Conservation (phyloP, 2,329 filamentous ascomycete species). For the Coniochaeta prunicola region DNA sequence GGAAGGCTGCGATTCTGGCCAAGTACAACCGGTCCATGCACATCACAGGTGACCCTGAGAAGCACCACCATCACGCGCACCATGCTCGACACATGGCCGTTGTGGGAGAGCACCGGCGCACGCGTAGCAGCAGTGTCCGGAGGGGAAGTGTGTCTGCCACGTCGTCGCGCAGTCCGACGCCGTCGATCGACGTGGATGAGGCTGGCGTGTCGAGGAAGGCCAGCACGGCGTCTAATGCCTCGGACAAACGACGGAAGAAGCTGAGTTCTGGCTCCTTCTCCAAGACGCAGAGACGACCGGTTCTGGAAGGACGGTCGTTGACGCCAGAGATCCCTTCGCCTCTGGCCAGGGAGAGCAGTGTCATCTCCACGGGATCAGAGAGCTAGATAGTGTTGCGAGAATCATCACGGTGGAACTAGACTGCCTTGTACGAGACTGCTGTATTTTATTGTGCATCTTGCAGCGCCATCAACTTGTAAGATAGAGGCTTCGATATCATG, state of each 20-base stretch:
- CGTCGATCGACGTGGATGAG: constrained; percentile 37
- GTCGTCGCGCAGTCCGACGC: constrained; percentile 43
- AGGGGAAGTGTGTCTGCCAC: constrained; percentile 38
- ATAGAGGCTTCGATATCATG: too few species aligned
- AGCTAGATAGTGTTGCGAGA: background rate
- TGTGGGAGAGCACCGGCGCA: constrained; percentile 38
- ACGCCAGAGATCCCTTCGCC: constrained; percentile 50
- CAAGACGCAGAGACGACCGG: constrained; percentile 36
- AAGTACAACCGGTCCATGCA: constrained; percentile 8
- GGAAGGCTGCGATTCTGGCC: constrained; percentile 34
- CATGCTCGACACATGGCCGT: constrained; percentile 30
- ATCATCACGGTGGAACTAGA: background rate
- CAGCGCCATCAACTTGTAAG: too few species aligned
- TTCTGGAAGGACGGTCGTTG: constrained; percentile 41
- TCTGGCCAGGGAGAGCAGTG: constrained; percentile 33
- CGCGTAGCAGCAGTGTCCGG: constrained; percentile 44
- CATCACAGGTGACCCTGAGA: constrained; percentile 16
- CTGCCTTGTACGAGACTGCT: too few species aligned
- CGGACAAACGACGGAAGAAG: constrained; percentile 47
- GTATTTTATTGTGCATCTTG: too few species aligned
- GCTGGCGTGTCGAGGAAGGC: constrained; percentile 28
- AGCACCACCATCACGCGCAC: constrained; percentile 9
- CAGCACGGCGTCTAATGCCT: constrained; percentile 38
- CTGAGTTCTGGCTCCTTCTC: constrained; percentile 23
- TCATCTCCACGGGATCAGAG: constrained; percentile 3